Percentiles rank a stretch among this genome's conserved stretches.
These are phyloP conservation scores for Penicillium sclerotiorum DNA, from an alignment of 2,329 filamentous ascomycete genomes.

Conservation along the genomic window DNA sequence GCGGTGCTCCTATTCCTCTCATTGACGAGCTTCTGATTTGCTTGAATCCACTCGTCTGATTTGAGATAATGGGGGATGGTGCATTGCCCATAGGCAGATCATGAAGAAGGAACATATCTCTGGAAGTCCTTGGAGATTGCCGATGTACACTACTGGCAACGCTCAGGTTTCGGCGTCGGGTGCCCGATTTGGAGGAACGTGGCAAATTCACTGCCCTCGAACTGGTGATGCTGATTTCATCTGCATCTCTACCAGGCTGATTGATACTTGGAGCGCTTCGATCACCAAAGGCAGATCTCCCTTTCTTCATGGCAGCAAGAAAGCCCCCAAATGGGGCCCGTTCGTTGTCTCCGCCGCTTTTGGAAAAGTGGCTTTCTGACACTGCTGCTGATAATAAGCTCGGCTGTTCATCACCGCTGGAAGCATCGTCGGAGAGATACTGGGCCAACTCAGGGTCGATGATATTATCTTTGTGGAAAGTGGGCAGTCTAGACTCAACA, in stretches of 20 bases:
- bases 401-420: slow-evolving; percentile 89
- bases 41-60: slow-evolving; percentile 41
- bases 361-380: slow-evolving; percentile 64
- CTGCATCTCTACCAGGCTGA: slow-evolving; percentile 66
- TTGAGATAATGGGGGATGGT: slow-evolving; percentile 43
- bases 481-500: slow-evolving; percentile 71
- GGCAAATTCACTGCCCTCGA: slow-evolving; percentile 62
- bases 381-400: slow-evolving; percentile 78
- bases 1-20: slow-evolving; percentile 71
- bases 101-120: slow-evolving; percentile 52
- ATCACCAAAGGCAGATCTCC: slow-evolving; percentile 71
- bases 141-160: slow-evolving; percentile 76
- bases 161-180: slow-evolving; percentile 79
- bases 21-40: slow-evolving; percentile 82
- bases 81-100: slow-evolving; percentile 40
- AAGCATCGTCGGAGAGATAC: slow-evolving; percentile 93
- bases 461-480: slow-evolving; percentile 98
- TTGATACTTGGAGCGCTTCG: slow-evolving; percentile 74
- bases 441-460: slow-evolving; percentile 95
- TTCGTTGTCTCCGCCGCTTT: slow-evolving; percentile 71
- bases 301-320: slow-evolving; percentile 72
- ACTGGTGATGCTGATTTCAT: slow-evolving; percentile 66
- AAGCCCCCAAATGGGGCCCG: slow-evolving; percentile 72
- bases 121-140: slow-evolving; percentile 70
- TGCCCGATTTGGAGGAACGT: too few relatives aligned